Conservation (phyloP, 495 filamentous ascomycete species). For the Neohortaea acidophila region DNA sequence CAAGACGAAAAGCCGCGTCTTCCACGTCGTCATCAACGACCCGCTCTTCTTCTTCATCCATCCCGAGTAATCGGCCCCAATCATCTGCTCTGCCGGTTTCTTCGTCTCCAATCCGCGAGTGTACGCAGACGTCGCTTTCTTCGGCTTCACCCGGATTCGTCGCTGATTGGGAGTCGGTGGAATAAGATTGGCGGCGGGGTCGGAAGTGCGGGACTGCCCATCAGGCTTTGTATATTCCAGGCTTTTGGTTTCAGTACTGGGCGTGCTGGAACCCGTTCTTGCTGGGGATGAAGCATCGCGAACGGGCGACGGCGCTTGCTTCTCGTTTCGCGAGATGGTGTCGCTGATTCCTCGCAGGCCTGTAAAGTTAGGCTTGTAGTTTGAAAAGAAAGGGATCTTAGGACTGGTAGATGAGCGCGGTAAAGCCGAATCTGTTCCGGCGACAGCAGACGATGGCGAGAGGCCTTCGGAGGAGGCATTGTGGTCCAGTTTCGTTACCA, state of each 20-base stretch:
- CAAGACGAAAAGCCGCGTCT: constrained; percentile 82
- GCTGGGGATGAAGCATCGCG: constrained; percentile 48
- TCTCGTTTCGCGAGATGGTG: constrained; percentile 49
- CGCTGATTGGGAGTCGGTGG: constrained; percentile 9
- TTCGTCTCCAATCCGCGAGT: constrained; percentile 73
- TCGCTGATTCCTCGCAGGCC: constrained; percentile 74
- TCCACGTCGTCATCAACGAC: constrained; percentile 93
- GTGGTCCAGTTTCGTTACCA: constrained; percentile 52
- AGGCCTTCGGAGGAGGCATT: constrained; percentile 29
- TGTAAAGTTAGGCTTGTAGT: constrained; percentile 26
- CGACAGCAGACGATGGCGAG: too few relatives aligned
- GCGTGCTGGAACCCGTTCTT: constrained; percentile 71
- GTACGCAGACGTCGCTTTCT: constrained; percentile 91
- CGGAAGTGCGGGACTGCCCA: constrained; percentile 11
- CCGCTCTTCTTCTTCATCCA: constrained; percentile 99
- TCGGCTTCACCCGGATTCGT: constrained; percentile 43
- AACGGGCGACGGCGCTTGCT: constrained; percentile 38
- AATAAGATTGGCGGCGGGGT: constrained; percentile 4
- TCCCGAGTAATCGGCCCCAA: constrained; percentile 78
- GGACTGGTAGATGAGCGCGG: constrained; percentile 5
- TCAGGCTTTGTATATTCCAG: constrained; percentile 29
- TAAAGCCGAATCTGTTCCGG: too few relatives aligned
- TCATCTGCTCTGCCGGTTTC: constrained; percentile 67
- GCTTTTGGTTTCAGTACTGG: constrained; percentile 28
- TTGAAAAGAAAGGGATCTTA: constrained; percentile 19